Evolutionary conservation across 257 asterid species (phyloP), one percentile per base, ranked within the genome.

Genomic region (Paraleonurus japonicus): DNA sequence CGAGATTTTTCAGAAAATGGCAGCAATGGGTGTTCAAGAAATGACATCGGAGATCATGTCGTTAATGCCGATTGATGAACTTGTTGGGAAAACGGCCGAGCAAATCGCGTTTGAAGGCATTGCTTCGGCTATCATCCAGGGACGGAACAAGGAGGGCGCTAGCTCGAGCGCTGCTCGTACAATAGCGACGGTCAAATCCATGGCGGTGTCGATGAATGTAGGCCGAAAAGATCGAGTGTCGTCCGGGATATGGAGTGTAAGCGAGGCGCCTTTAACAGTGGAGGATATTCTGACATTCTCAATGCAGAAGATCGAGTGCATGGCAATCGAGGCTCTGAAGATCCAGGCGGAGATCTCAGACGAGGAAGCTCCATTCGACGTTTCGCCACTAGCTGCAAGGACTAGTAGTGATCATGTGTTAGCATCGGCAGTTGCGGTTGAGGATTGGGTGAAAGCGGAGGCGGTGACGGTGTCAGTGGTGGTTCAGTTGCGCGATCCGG

Each of bases 21-120:
- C 95, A 2, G 85, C 88, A 26, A 59, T 78, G 2, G 96, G 99
- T 4, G 71, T 90, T 2, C 89, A 91, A 53, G 83, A 81, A 43
- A 79, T 94, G 27, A 82, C 86, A 7, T 85, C 93, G 6, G 85
- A 81, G 73, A 76, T 89, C 10, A 47, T 74, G 11, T 78, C 96
- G 3, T 47, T 85, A 76, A 94, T 89, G 99, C 88, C 90, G 3
- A 48, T 94, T 77, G 99, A 94, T 43, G 99, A 94, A 19, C 89
- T 94, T 5, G 61, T 59, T 7, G 98, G 99, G 0, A 91, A 94
- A 74, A 84, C 96, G 22, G 99, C 99, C 0, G 98, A 91, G 80
- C 92, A 89, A 72, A 87, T 94, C 19, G 99, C 99, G 0, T 94
- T 94, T 53, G 99, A 94, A 76, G 99, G 99, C 39, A 91, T 94